phyloP scores from a whole-genome alignment of 2,329 filamentous ascomycete genomes.

The Westerdykella aurantiaca region DNA sequence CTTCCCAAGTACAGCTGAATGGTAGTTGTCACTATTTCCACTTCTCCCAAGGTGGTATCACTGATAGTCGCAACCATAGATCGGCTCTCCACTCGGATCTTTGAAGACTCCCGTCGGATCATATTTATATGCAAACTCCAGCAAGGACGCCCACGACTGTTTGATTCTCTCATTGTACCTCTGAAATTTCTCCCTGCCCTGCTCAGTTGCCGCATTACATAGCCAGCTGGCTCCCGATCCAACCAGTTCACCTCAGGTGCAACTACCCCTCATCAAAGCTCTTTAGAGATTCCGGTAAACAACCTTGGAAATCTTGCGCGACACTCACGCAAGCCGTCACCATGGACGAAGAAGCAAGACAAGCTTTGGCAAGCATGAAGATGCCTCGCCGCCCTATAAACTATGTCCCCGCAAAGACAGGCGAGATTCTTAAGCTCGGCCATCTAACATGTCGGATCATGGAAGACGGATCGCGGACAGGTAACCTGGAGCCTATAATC shows the following conservation, averaged over 20 bases:
- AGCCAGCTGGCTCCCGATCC: too few relatives aligned
- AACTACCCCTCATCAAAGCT: too few relatives aligned
- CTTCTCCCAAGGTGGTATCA: too few relatives aligned
- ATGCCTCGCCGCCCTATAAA: constrained; percentile 44
- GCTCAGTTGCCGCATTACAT: too few relatives aligned
- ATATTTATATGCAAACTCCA: neutral
- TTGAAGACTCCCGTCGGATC: neutral
- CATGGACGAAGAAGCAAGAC: constrained; percentile 34
- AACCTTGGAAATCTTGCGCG: too few relatives aligned
- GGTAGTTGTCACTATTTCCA: too few relatives aligned
- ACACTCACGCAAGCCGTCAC: too few relatives aligned
- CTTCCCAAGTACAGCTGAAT: too few relatives aligned
- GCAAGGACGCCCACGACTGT: neutral
- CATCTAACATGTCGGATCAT: constrained; percentile 47
- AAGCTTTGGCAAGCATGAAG: constrained; percentile 28
- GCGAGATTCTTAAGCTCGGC: constrained; percentile 47
- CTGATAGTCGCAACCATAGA: neutral
- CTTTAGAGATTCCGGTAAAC: too few relatives aligned
- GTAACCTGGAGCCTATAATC: constrained; percentile 19
- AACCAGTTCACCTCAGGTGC: too few relatives aligned
- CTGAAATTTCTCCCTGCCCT: too few relatives aligned
- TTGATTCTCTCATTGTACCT: too few relatives aligned
- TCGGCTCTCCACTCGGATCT: constrained; percentile 1
- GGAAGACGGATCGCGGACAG: constrained; percentile 48
- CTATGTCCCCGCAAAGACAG: constrained; percentile 44